phyloP scores from a whole-genome alignment of 345 rosid species.

The Hibiscus mutabilis region DNA sequence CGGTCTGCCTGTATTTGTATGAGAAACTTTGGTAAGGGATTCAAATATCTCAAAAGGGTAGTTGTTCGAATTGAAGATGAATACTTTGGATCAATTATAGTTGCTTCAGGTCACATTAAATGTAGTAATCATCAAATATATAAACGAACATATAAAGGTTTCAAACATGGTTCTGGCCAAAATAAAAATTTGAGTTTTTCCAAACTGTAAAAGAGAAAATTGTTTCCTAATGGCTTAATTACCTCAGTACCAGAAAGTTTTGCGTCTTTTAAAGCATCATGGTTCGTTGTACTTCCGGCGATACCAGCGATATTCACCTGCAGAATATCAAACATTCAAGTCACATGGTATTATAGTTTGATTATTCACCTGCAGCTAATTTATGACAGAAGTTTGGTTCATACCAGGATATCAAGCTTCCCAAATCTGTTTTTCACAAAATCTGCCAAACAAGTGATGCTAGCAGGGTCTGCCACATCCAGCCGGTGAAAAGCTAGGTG shows the following conservation, averaged over 20 bases:
- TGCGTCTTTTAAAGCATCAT: slow-evolving; percentile 21
- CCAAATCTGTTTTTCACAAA: slow-evolving; percentile 32
- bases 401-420: slow-evolving; percentile 46
- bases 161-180: not conserved
- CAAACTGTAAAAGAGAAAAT: not conserved
- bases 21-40: not conserved
- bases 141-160: too few species aligned
- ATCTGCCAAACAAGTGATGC: slow-evolving; percentile 26
- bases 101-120: too few species aligned
- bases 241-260: slow-evolving; percentile 15
- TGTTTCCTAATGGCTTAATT: not conserved
- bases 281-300: slow-evolving; percentile 20
- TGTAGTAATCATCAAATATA: too few species aligned
- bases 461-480: slow-evolving; percentile 34
- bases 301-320: slow-evolving; percentile 50
- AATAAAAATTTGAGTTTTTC: not conserved
- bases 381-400: not conserved
- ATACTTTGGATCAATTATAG: too few species aligned
- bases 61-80: too few species aligned
- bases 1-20: slow-evolving; percentile 13
- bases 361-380: not conserved
- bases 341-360: not conserved
- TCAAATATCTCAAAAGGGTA: not conserved
- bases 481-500: slow-evolving; percentile 37
- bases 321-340: not conserved